Conservation (phyloP, 805 yeast species). For the Kodamaea neixiangensis region DNA sequence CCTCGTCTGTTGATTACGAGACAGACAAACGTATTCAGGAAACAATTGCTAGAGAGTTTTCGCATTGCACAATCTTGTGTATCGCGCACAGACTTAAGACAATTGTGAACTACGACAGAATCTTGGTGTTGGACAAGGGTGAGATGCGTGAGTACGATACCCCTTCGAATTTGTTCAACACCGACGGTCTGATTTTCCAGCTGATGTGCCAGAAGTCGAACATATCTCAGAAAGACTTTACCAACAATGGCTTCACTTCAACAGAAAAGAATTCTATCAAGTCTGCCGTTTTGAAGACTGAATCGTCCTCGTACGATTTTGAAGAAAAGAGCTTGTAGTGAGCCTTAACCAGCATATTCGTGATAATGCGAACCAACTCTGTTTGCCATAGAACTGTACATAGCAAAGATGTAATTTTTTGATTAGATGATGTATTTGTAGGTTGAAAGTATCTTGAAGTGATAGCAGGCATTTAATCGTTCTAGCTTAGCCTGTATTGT, state of each 20-base stretch:
- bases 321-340: background rate
- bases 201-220: conserved; percentile 65
- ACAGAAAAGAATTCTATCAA: background rate
- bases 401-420: too few species aligned
- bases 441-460: too few species aligned
- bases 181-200: conserved; percentile 54
- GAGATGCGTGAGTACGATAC: conserved; percentile 71
- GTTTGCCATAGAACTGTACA: too few species aligned
- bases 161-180: conserved; percentile 57
- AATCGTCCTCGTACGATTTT: background rate
- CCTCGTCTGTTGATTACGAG: conserved; percentile 79
- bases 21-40: conserved; percentile 78
- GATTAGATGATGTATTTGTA: too few species aligned
- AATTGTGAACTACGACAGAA: conserved; percentile 71
- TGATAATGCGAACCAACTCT: background rate
- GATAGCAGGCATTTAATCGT: too few species aligned
- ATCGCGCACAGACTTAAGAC: conserved; percentile 86
- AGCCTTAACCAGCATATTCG: background rate
- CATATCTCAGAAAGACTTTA: conserved; percentile 46
- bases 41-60: conserved; percentile 71
- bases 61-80: conserved; percentile 73
- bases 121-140: conserved; percentile 82
- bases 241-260: background rate
- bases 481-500: too few species aligned
- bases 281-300: background rate